These are phyloP conservation scores for Mycena metata DNA, from an alignment of 768 basidiomycete species.

Conservation along the genomic window DNA sequence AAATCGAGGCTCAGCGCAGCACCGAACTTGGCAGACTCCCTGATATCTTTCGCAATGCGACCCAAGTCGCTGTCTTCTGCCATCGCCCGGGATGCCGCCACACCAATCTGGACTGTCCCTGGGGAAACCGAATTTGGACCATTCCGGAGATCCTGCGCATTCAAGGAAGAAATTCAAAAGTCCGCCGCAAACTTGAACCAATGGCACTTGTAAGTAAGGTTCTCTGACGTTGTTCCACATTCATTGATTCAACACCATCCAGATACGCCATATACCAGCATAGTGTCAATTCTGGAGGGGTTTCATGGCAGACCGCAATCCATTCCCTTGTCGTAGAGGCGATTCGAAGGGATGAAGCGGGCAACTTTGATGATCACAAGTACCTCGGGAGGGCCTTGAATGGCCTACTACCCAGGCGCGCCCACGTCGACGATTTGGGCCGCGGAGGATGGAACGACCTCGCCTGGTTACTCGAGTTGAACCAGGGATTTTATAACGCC, in stretches of 20 bases:
- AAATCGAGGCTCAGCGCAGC: conserved; percentile 28
- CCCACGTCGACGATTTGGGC: conserved; percentile 37
- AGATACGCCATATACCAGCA: conserved; percentile 40
- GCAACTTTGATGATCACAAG: conserved; percentile 32
- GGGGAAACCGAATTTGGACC: conserved; percentile 39
- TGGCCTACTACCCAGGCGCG: conserved; percentile 41
- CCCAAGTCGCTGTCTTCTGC: conserved; percentile 40
- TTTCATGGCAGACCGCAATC: conserved; percentile 39
- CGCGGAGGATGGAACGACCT: conserved; percentile 42
- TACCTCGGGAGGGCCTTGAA: conserved; percentile 42
- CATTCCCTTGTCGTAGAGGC: conserved; percentile 42
- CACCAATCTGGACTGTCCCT: conserved; percentile 32
- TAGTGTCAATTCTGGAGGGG: conserved; percentile 32
- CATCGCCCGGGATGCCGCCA: conserved; percentile 35
- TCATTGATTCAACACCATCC: neutral
- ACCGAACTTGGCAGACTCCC: conserved; percentile 40
- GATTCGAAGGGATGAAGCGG: conserved; percentile 38
- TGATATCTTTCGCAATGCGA: conserved; percentile 40
- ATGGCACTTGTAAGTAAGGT: conserved; percentile 7
- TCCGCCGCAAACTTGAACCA: neutral
- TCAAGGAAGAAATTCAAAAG: conserved; percentile 4
- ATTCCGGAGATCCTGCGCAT: conserved; percentile 40
- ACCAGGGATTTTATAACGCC: conserved; percentile 46
- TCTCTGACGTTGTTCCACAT: neutral
- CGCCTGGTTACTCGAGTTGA: conserved; percentile 42